A percentile compares a stretch with the other conserved stretches of the same genome.
phyloP scores from a whole-genome alignment of 2,329 filamentous ascomycete species.

The Trichothecium sympodiale region DNA sequence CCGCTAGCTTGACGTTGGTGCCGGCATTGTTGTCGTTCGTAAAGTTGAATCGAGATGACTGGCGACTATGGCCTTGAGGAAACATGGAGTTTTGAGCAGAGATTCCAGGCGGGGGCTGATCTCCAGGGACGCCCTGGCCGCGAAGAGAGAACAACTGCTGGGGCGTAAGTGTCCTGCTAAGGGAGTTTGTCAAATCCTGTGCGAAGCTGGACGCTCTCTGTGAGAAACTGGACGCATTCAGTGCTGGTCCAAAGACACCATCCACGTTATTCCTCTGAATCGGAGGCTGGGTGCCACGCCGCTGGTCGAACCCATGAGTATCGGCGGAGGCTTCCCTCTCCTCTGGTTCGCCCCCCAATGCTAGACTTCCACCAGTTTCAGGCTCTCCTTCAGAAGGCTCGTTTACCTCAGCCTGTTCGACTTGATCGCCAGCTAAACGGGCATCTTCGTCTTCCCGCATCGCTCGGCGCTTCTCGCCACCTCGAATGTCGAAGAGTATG shows the following conservation, averaged over 20 bases:
- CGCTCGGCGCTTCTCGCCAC: conserved; percentile 69
- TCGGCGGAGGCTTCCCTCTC: conserved; percentile 52
- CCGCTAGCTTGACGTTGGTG: conserved; percentile 62
- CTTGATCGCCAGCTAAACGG: conserved; percentile 33
- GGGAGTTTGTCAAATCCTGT: conserved; percentile 37
- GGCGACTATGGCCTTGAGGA: conserved; percentile 61
- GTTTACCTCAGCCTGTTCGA: conserved; percentile 32
- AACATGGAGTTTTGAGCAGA: conserved; percentile 35
- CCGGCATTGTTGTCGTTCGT: conserved; percentile 53
- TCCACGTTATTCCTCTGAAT: conserved; percentile 54
- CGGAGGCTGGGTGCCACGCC: conserved; percentile 63
- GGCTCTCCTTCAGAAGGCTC: conserved; percentile 59
- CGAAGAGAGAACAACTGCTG: conserved; percentile 65
- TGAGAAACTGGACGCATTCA: conserved; percentile 34
- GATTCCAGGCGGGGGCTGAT: conserved; percentile 49
- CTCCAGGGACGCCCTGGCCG: conserved; percentile 46
- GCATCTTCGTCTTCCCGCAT: conserved; percentile 63
- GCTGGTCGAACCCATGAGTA: conserved; percentile 40
- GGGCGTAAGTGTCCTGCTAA: conserved; percentile 64
- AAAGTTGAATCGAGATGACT: conserved; percentile 82
- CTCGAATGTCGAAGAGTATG: conserved; percentile 71
- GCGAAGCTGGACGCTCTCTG: conserved; percentile 39
- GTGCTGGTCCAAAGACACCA: conserved; percentile 41
- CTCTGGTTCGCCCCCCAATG: conserved; percentile 87
- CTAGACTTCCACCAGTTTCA: conserved; percentile 73